Evolutionary conservation across 306 rosid genomes (phyloP).

Genomic region (Prunus kanzakura): DNA sequence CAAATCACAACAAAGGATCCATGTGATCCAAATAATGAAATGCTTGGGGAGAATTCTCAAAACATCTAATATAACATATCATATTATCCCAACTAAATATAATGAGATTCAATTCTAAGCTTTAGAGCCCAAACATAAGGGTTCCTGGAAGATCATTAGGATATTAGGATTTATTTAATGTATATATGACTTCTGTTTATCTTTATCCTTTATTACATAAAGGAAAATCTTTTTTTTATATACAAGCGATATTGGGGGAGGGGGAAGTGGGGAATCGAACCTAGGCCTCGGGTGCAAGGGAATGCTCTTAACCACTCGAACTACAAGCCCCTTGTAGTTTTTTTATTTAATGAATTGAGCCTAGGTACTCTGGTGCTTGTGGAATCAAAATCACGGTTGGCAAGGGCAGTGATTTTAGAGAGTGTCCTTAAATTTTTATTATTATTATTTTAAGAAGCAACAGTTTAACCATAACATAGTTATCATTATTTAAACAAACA

Average conservation of each 20-base stretch:
- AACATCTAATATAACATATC: background rate
- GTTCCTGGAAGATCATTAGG: background rate
- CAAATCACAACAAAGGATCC: no score
- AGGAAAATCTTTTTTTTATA: background rate
- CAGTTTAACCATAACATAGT: conserved; percentile 1
- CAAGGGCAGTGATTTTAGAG: background rate
- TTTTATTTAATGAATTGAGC: no score
- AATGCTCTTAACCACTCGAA: no score
- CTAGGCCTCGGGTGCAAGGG: no score
- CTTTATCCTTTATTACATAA: background rate
- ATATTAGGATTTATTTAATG: background rate
- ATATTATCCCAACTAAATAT: no score
- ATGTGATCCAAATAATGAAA: no score
- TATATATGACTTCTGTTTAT: background rate
- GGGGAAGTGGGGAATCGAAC: no score
- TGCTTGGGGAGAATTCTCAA: background rate
- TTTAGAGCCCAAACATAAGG: background rate
- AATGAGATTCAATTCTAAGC: background rate
- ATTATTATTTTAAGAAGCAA: background rate
- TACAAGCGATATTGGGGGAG: no score
- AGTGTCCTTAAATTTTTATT: background rate
- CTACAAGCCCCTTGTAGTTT: no score
- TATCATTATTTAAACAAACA: background rate
- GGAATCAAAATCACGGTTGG: conserved; percentile 3
- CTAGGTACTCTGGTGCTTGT: background rate